Evolutionary conservation across 257 asterid genomes (phyloP), one percentile per base, ranked within the genome.

Genomic region (Echium plantagineum): DNA sequence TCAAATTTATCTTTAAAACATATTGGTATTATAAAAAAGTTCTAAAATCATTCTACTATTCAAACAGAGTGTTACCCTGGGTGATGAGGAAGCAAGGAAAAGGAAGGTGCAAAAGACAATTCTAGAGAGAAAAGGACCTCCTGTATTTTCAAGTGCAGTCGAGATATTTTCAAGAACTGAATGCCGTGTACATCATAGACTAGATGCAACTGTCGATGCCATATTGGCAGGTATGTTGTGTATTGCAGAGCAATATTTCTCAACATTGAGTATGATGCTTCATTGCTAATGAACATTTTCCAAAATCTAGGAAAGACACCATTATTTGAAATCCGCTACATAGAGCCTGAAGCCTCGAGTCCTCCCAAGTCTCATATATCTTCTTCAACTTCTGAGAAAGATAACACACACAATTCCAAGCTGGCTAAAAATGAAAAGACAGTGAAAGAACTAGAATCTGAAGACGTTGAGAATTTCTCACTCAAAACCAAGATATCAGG

Each of bases 71-170:
- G 98, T 91, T 67, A 91, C 98, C 56, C 86, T 91, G 20, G 98
- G 98, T 54, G 98, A 91, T 61, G 98, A 91, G 81, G 98, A 91
- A 79, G 98, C 98, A 60, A 77, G 86, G 70, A 91, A 88, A 85
- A 82, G 98, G 83, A 91, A 88, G 74, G 98, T 91, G 72, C 96
- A 91, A 74, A 91, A 91, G 77, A 88, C 98, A 52, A 88, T 91
- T 64, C 98, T 91, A 6, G 98, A 91, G 83, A 85, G 97, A 83
- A 91, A 91, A 78, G 98, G 97, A 6, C 96, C 96, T 61, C 86
- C 98, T 53, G 73, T 96, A 20, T 91, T 91, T 66, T 84, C 95
- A 15, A 88, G 97, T 68, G 97, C 95, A 0, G 89, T 91, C 65
- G 96, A 91, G 85, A 88, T 91, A 78, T 76, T 91, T 64, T 88